These are phyloP conservation scores for Mucor racemosus DNA, from an alignment of 371 early-diverging fungal species.

Conservation along the genomic window DNA sequence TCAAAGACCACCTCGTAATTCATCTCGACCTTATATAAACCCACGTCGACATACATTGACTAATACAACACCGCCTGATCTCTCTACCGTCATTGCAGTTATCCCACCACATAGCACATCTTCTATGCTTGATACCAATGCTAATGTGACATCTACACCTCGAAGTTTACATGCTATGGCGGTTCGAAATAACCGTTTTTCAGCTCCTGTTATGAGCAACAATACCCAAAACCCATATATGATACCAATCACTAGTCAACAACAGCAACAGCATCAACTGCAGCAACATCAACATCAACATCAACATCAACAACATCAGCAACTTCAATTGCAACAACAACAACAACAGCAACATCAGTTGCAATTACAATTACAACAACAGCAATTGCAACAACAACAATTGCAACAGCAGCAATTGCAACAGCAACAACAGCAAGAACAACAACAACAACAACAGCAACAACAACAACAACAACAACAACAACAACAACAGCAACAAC, in stretches of 20 bases:
- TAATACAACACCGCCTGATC: constrained; percentile 23
- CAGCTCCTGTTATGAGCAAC: constrained; percentile 23
- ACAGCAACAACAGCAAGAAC: constrained; percentile 20
- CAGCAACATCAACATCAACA: constrained; percentile 25
- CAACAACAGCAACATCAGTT: constrained; percentile 11
- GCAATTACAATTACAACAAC: too few relatives aligned
- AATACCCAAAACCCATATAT: constrained; percentile 26
- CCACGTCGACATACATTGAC: constrained; percentile 30
- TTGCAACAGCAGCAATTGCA: neutral
- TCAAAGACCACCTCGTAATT: constrained; percentile 17
- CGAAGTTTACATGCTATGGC: constrained; percentile 28
- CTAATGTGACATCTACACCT: constrained; percentile 17
- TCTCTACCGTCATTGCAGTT: constrained; percentile 6
- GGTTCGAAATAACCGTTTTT: constrained; percentile 25
- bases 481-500: constrained; percentile 13
- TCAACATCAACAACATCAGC: neutral
- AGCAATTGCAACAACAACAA: neutral
- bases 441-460: constrained; percentile 19
- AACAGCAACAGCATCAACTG: too few relatives aligned
- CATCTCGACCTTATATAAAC: constrained; percentile 22
- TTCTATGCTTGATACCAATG: constrained; percentile 5
- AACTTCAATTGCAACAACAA: too few relatives aligned
- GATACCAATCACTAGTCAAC: constrained; percentile 27
- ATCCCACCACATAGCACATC: neutral
- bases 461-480: constrained; percentile 23